Percentiles rank a stretch among this genome's conserved stretches.
Conservation (phyloP, 2,329 filamentous ascomycete species). For the Colletotrichum orchidophilum region DNA sequence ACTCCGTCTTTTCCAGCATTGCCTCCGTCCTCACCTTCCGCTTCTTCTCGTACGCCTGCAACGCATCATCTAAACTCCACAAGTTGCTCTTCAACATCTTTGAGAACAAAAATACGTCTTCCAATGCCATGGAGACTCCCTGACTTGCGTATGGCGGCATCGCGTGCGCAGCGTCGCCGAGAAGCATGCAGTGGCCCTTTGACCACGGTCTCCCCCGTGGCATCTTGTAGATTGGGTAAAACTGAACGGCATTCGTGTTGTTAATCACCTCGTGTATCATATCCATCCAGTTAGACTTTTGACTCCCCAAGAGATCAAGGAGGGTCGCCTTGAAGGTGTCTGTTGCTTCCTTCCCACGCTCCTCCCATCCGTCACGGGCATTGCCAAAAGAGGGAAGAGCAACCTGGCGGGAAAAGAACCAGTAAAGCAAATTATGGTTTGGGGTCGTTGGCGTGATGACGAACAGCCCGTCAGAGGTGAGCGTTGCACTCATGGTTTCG, state of each 20-base stretch:
- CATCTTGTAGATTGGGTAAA: constrained; percentile 48
- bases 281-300: constrained; percentile 42
- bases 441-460: constrained; percentile 39
- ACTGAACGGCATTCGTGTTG: constrained; percentile 39
- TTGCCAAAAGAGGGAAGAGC: constrained; percentile 38
- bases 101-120: constrained; percentile 60
- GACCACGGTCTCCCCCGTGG: constrained; percentile 45
- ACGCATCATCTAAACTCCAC: not conserved
- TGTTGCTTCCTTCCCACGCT: constrained; percentile 41
- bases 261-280: constrained; percentile 34
- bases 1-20: constrained; percentile 13
- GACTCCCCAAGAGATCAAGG: constrained; percentile 36
- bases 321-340: constrained; percentile 42
- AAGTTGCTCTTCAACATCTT: constrained; percentile 44
- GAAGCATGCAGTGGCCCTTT: constrained; percentile 53
- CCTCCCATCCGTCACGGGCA: constrained; percentile 43
- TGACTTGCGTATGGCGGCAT: constrained; percentile 63
- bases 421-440: constrained; percentile 39
- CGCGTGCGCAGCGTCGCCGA: constrained; percentile 68
- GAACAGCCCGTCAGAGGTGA: constrained; percentile 43
- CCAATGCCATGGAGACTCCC: constrained; percentile 63
- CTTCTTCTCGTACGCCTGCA: constrained; percentile 7
- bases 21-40: constrained; percentile 14
- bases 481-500: constrained; percentile 39
- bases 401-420: constrained; percentile 44